A percentile compares a stretch with the other conserved stretches of the same genome.
Evolutionary conservation across 176 grass and related monocot genomes (phyloP).

Genomic region (Tillandsia fasciculata): DNA sequence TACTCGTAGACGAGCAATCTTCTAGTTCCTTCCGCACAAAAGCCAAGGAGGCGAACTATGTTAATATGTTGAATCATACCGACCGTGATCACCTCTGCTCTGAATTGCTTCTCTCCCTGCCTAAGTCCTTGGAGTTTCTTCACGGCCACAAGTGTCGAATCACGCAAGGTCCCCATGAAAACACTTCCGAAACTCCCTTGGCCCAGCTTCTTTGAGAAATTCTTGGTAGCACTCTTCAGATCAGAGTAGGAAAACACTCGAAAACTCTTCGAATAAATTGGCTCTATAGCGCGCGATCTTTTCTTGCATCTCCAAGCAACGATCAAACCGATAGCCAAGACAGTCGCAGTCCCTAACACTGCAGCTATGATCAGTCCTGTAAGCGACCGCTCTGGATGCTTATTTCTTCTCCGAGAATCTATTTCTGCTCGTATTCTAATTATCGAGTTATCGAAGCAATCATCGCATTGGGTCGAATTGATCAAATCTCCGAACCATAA

Average conservation of each 20-base stretch:
- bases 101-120: slow-evolving; percentile 36
- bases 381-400: too few relatives aligned
- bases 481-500: slow-evolving; percentile 22
- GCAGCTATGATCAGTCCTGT: too few relatives aligned
- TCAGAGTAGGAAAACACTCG: slow-evolving; percentile 19
- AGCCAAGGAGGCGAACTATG: slow-evolving; percentile 16
- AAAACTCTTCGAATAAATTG: neutral
- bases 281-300: neutral
- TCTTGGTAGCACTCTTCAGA: slow-evolving; percentile 21
- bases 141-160: slow-evolving; percentile 18
- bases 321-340: too few relatives aligned
- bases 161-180: slow-evolving; percentile 21
- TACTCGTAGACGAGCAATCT: slow-evolving; percentile 34
- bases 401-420: too few relatives aligned
- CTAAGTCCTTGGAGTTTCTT: slow-evolving; percentile 36
- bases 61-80: slow-evolving; percentile 27
- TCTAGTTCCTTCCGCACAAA: slow-evolving; percentile 19
- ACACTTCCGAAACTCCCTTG: slow-evolving; percentile 34
- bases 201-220: slow-evolving; percentile 30
- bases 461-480: slow-evolving; percentile 4
- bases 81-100: slow-evolving; percentile 27
- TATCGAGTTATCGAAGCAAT: neutral
- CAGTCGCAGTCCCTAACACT: too few relatives aligned
- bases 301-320: too few relatives aligned
- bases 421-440: too few relatives aligned